Evolutionary conservation across 2,329 filamentous ascomycete species (phyloP), one percentile per base, ranked within the genome.

Genomic region (Chalaropsis thielavioides): DNA sequence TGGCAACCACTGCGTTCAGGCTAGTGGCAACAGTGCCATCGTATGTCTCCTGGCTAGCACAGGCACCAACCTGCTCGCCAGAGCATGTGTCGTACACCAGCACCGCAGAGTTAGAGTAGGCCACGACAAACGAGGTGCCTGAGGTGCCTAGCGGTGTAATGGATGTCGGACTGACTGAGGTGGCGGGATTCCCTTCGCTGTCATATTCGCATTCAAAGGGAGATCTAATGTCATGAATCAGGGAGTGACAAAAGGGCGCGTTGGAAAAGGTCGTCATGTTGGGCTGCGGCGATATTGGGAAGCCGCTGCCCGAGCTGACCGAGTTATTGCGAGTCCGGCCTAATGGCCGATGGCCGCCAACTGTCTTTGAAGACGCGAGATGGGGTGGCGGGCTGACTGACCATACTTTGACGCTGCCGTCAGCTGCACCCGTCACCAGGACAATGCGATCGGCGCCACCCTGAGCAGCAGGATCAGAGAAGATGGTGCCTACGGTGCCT

Each of bases 1-100:
- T 95, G 1, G 92, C 90, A 17, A 95, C 92, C 8, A 97, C 87
- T 0, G 90, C 85, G 72, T 96, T 99, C 69, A 99, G 90, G 46
- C 90, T 92, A 3, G 87, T 89, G 62, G 83, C 81, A 54, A 77
- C 70, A 0, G 90, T 94, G 8, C 89, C 89, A 70, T 99, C 89
- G 70, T 96, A 97, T 0, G 92, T 97, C 75, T 97, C 94, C 60
- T 88, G 79, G 72, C 91, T 96, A 43, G 90, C 90, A 92, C 99
- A 97, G 59, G 85, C 85, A 40, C 91, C 90, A 46, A 96, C 84
- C 72, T 95, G 90, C 74, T 97, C 94, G 59, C 92, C 94, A 0
- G 89, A 91, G 68, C 90, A 81, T 1, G 92, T 96, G 73, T 97
- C 92, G 74, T 92, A 99, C 19, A 97, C 87, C 17, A 97, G 78